Conservation (phyloP, 2,329 filamentous ascomycete genomes). For the Colletotrichum orbiculare region DNA sequence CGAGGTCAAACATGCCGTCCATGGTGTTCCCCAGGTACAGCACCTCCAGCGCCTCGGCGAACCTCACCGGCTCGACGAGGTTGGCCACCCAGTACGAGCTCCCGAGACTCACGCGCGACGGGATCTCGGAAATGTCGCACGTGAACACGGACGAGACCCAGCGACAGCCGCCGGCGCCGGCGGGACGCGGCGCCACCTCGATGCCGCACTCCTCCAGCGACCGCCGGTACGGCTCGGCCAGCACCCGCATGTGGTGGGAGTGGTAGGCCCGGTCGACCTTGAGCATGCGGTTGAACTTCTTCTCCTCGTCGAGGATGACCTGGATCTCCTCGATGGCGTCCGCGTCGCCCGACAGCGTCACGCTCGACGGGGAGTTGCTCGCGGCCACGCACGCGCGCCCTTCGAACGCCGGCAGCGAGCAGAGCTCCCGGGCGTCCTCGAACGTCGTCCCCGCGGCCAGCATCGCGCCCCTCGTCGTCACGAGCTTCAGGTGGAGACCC, state of each 20-base stretch:
- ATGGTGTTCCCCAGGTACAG: background rate
- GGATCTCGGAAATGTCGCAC: background rate
- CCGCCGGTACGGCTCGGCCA: background rate
- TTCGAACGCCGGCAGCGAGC: conserved; percentile 20
- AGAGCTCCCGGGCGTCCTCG: conserved; percentile 29
- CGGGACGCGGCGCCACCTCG: too few relatives aligned
- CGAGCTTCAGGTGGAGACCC: conserved; percentile 26
- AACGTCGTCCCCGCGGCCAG: conserved; percentile 39
- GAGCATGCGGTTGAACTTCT: conserved; percentile 39
- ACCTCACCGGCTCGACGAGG: conserved; percentile 44
- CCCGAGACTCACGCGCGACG: background rate
- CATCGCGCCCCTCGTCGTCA: conserved; percentile 39
- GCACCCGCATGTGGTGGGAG: conserved; percentile 43
- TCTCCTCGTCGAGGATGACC: conserved; percentile 35
- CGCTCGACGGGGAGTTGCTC: conserved; percentile 39
- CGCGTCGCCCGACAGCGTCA: conserved; percentile 43
- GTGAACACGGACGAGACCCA: conserved; percentile 7
- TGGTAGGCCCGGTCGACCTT: conserved; percentile 45
- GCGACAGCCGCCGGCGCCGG: background rate
- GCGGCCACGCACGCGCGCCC: conserved; percentile 41
- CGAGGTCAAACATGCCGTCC: conserved; percentile 23
- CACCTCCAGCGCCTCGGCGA: conserved; percentile 37
- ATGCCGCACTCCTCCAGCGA: background rate
- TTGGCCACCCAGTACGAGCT: conserved; percentile 44
- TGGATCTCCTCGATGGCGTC: conserved; percentile 41